Base-by-base conservation (phyloP, 176 grass and related monocot genomes). In the Lolium multiflorum region DNA sequence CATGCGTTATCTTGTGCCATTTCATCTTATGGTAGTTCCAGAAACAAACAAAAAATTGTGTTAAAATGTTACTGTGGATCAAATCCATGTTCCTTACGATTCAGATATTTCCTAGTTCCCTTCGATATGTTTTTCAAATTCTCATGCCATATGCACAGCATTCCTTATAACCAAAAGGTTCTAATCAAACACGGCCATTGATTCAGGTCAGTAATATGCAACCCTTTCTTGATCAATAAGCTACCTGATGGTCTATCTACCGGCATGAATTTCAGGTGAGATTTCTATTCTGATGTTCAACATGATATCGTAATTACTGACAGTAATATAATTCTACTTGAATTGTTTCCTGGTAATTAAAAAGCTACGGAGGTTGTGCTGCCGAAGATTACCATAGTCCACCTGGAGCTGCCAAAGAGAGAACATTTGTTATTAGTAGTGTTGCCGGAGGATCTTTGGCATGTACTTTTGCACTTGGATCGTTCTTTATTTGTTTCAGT, bases 381-480 rank as follows among this genome's bases (percentile, higher is more conserved):
- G 38, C 71, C 4, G n/a, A 78, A 94, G 84, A 89, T 24, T 57
- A 87, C 24, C 2, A 15, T 84, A 82, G 48, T 22, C 55, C 66
- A 92, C 44, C 85, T 70, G 39, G 20, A 59, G 81, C 10, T 85
- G 17, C 82, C 58, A 81, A 25, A 66, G 78, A 80, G 63, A 87
- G 17, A 71, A 72, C 87, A 24, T 81, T 65, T 83, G 73, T 86
- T 59, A 43, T 92, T 43, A 63, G 88, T 58, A 60, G 81, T 68
- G 28, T 93, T 78, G 90, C 90, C 3, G 90, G 92, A 58, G 92
- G 88, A 90, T 94, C 90, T 83, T 51, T 94, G 70, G 82, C 93
- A 39, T 92, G 88, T 14, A 90, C 85, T 77, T 75, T 76, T 83
- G 85, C 85, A 46, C 74, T 94, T 72, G 93, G 90, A 77, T 80